These are phyloP conservation scores for Hemisphaericaspora xylanilytica DNA, from an alignment of 1,139 yeast species.

Conservation along the genomic window DNA sequence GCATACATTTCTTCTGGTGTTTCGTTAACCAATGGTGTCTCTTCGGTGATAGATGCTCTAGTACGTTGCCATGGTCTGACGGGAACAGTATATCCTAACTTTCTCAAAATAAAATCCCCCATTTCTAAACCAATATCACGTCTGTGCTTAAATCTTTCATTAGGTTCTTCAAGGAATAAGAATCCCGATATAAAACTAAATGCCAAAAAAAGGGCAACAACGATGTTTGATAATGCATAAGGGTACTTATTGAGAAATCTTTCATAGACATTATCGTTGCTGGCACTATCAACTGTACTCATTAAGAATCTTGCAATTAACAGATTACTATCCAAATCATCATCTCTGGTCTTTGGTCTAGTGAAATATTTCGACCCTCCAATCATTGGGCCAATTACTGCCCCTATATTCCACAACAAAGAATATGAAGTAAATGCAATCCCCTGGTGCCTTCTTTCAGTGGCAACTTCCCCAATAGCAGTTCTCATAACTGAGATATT, in stretches of 20 bases:
- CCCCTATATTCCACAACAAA: constrained; percentile 57
- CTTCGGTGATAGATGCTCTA: constrained; percentile 44
- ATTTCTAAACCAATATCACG: constrained; percentile 52
- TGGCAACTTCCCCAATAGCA: constrained; percentile 58
- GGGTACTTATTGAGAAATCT: constrained; percentile 32
- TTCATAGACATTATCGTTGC: constrained; percentile 10
- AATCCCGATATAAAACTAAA: constrained; percentile 42
- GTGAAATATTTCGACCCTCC: constrained; percentile 46
- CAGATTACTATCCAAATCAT: constrained; percentile 6
- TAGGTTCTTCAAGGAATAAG: constrained; percentile 22
- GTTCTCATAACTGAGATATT: constrained; percentile 63
- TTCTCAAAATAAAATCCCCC: constrained; percentile 44
- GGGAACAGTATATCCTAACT: constrained; percentile 31
- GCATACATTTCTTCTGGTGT: constrained; percentile 6
- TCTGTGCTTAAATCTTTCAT: constrained; percentile 36
- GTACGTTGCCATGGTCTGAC: constrained; percentile 32
- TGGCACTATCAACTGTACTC: constrained; percentile 1
- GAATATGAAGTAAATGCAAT: constrained; percentile 62
- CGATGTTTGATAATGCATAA: constrained; percentile 59
- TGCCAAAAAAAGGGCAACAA: constrained; percentile 44
- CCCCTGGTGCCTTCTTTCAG: constrained; percentile 56
- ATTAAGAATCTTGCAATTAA: constrained; percentile 6
- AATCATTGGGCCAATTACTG: constrained; percentile 47
- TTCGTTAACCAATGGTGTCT: constrained; percentile 36
- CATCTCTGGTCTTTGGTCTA: constrained; percentile 20